Percentiles rank a stretch among this genome's conserved stretches.
These are phyloP conservation scores for Fusarium sp. DNA, from an alignment of 2,329 filamentous ascomycete species.

Conservation along the genomic window DNA sequence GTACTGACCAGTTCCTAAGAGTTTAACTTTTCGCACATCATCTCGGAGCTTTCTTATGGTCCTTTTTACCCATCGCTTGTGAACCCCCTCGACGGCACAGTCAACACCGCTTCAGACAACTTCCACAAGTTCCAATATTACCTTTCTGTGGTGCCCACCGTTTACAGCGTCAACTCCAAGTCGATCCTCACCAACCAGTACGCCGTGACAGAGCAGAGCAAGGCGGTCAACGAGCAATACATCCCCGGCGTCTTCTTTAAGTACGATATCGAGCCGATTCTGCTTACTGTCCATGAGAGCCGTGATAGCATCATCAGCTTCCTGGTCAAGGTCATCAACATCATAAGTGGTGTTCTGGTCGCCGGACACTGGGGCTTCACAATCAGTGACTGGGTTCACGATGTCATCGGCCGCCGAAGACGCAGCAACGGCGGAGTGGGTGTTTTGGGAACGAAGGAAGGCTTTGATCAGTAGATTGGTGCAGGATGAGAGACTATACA, in stretches of 20 bases:
- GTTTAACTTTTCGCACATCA: conserved; percentile 98
- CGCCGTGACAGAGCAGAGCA: conserved; percentile 91
- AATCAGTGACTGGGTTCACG: conserved; percentile 80
- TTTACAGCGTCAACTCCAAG: conserved; percentile 80
- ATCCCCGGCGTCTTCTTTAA: conserved; percentile 98
- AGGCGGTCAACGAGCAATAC: conserved; percentile 75
- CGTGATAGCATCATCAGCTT: conserved; percentile 82
- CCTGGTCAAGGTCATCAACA: conserved; percentile 88
- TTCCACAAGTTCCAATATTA: conserved; percentile 99
- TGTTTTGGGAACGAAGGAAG: conserved; percentile 65
- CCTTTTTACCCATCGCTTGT: conserved; percentile 94
- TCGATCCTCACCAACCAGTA: conserved; percentile 97
- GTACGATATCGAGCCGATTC: conserved; percentile 97
- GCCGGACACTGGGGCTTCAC: conserved; percentile 95
- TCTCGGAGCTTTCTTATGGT: conserved; percentile 96
- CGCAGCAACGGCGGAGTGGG: conserved; percentile 63
- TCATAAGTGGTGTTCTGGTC: conserved; percentile 90
- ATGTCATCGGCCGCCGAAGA: conserved; percentile 67
- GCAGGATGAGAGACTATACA: conserved; percentile 3
- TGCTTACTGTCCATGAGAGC: conserved; percentile 87
- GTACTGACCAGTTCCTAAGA: conserved; percentile 62
- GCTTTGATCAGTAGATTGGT: conserved; percentile 49
- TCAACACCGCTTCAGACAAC: conserved; percentile 79
- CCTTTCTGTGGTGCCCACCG: conserved; percentile 92
- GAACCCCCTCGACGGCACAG: conserved; percentile 94